Evolutionary conservation across 495 filamentous ascomycete species (phyloP), one percentile per base, ranked within the genome.

Genomic region (Aspergillus biplanus): DNA sequence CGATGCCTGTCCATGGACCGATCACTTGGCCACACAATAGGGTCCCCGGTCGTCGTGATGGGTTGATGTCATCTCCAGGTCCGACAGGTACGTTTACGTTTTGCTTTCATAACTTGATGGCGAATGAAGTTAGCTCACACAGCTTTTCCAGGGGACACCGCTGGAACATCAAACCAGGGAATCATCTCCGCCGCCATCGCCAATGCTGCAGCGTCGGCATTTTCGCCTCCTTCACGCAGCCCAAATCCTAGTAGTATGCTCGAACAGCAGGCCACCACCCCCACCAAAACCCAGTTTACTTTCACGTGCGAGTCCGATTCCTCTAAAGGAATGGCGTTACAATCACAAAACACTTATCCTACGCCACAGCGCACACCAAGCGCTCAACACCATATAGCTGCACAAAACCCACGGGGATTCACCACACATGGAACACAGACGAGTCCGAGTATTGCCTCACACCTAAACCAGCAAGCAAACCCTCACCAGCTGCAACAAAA

Each of bases 171-270:
- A 69, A 86, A 87, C 65, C 83, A 85, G 63, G 93, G 92, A 54
- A 96, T 97, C 64, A 97, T 97, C 59, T 93, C 87, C 16, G 83
- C 86, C 52, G 93, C 93, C n/a, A 96, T 96, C 68, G 92, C 92
- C 9, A 94, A 90, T 70, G 92, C 92, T 31, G 91, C 90, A 52
- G 90, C 90, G 55, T 80, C 90, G 50, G 90, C 90, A 57, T 80
- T 86, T 16, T 83, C 88, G 2, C 78, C 82, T 16, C 82, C 82
- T 11, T 79, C 86, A 5, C 80, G 77, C 65, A 89, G 87, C 5
- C 83, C 88, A 62, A 89, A 90, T 67, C 93, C 92, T 68, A 82
- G 86, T 44, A 95, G 91, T 70, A 80, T 94, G 63, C 70, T 95
- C 46, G 87, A 91, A 48, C 90, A 91, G 68, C 85, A 89, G 73